Evolutionary conservation across 2,329 filamentous ascomycete genomes (phyloP).

Genomic region (Phaeosphaeriaceae sp.): DNA sequence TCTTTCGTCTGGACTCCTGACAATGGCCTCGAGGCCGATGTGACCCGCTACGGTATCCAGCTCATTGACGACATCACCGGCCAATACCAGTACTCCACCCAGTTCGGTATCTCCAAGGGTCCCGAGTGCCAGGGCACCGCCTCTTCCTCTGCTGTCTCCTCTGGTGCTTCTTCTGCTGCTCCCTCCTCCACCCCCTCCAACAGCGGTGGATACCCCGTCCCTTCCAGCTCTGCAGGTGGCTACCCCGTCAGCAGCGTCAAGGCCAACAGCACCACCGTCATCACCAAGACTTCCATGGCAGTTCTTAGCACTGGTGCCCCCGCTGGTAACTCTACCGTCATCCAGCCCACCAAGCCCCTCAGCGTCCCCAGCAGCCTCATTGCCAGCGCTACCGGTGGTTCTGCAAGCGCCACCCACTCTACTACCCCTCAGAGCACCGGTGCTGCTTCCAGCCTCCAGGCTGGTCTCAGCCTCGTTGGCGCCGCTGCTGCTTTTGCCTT

Average conservation of each 20-base stretch:
- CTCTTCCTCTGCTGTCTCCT: conserved; percentile 23
- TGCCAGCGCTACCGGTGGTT: conserved; percentile 35
- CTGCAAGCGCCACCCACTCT: conserved; percentile 31
- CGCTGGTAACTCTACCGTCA: conserved; percentile 32
- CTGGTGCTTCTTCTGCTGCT: too few relatives aligned
- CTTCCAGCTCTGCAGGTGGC: too few relatives aligned
- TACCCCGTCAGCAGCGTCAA: conserved; percentile 23
- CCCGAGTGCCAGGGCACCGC: conserved; percentile 26
- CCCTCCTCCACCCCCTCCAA: conserved; percentile 3
- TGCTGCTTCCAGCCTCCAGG: conserved; percentile 40
- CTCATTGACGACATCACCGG: conserved; percentile 65
- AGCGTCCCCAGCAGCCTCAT: conserved; percentile 40
- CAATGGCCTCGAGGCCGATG: conserved; percentile 54
- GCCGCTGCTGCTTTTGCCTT: conserved; percentile 51
- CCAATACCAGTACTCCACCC: conserved; percentile 65
- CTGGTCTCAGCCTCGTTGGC: conserved; percentile 49
- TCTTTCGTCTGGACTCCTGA: conserved; percentile 62
- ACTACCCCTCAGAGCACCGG: conserved; percentile 38
- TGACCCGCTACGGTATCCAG: conserved; percentile 65
- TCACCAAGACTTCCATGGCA: conserved; percentile 18
- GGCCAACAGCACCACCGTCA: conserved; percentile 13
- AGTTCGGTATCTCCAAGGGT: conserved; percentile 65
- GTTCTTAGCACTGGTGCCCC: conserved; percentile 29
- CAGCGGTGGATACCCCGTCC: conserved; percentile 1
- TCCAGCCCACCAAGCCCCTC: conserved; percentile 44